phyloP scores from a whole-genome alignment of 345 rosid genomes.

The Populus tremula region DNA sequence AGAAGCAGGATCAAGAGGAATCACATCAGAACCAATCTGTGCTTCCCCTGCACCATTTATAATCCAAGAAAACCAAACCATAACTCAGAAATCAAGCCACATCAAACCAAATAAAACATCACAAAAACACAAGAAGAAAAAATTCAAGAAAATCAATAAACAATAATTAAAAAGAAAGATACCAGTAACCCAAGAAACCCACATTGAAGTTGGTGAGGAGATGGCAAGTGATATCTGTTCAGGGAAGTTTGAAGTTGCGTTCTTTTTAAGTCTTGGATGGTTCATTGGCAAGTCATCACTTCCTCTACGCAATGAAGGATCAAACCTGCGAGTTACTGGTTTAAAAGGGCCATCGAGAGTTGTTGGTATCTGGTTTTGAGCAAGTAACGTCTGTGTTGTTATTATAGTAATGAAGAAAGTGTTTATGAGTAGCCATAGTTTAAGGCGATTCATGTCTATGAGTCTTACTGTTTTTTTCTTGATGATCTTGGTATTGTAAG shows the following conservation, averaged over 20 bases:
- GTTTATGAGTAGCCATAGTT: neutral
- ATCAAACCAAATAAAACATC: neutral
- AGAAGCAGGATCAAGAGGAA: conserved; percentile 51
- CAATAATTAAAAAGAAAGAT: conserved; percentile 4
- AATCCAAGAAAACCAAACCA: neutral
- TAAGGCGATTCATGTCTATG: neutral
- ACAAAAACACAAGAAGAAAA: neutral
- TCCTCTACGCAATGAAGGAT: conserved; percentile 70
- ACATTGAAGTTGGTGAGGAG: conserved; percentile 69
- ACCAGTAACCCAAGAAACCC: conserved; percentile 96
- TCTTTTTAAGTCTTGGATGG: conserved; percentile 63
- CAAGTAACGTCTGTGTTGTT: neutral
- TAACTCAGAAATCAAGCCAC: neutral
- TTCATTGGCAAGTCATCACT: conserved; percentile 74
- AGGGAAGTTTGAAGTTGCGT: conserved; percentile 49
- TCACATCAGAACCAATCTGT: conserved; percentile 56
- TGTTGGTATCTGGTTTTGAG: conserved; percentile 43
- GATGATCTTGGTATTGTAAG: neutral
- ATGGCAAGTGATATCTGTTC: conserved; percentile 74
- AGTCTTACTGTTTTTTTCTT: too few species aligned
- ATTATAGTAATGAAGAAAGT: conserved; percentile 15
- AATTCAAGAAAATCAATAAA: neutral
- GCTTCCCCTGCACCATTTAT: conserved; percentile 54
- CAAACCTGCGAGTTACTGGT: conserved; percentile 62
- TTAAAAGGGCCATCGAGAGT: conserved; percentile 75